Evolutionary conservation across 2,329 filamentous ascomycete species (phyloP).

Genomic region (Cercospora sesami): DNA sequence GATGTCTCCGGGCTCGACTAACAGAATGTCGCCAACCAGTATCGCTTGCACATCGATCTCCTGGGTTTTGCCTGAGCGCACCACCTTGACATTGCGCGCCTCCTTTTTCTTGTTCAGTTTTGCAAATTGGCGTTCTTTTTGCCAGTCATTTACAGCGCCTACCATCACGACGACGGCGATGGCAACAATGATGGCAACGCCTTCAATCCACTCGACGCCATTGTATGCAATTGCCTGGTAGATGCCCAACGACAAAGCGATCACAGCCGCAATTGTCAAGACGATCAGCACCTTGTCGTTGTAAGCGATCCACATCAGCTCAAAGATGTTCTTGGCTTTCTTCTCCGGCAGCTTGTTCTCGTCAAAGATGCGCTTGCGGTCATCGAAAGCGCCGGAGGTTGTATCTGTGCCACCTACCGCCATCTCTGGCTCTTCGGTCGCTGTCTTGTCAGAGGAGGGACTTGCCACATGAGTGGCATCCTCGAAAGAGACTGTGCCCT

Average conservation of each 20-base stretch:
- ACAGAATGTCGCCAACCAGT: slow-evolving; percentile 71
- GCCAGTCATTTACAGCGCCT: slow-evolving; percentile 77
- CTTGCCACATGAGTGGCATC: slow-evolving; percentile 49
- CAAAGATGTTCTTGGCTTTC: slow-evolving; percentile 68
- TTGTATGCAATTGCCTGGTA: slow-evolving; percentile 62
- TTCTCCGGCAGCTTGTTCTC: slow-evolving; percentile 69
- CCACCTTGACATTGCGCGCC: slow-evolving; percentile 69
- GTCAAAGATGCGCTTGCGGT: slow-evolving; percentile 69
- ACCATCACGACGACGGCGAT: slow-evolving; percentile 75
- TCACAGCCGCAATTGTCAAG: slow-evolving; percentile 68
- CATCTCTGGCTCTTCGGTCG: slow-evolving; percentile 31
- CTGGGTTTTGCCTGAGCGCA: slow-evolving; percentile 70
- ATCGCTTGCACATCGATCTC: slow-evolving; percentile 71
- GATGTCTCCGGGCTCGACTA: slow-evolving; percentile 71
- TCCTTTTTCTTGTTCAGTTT: slow-evolving; percentile 80
- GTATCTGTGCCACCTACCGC: slow-evolving; percentile 13
- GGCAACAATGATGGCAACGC: slow-evolving; percentile 74
- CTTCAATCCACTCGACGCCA: slow-evolving; percentile 77
- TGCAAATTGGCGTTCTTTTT: slow-evolving; percentile 78
- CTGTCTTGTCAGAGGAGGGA: slow-evolving; percentile 35
- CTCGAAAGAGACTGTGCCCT: slow-evolving; percentile 68
- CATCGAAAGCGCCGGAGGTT: slow-evolving; percentile 49
- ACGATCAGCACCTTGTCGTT: slow-evolving; percentile 79
- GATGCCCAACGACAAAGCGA: slow-evolving; percentile 72
- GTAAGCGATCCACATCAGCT: slow-evolving; percentile 77